Evolutionary conservation across 2,329 filamentous ascomycete genomes (phyloP).

Genomic region (Colletotrichum aenigma): DNA sequence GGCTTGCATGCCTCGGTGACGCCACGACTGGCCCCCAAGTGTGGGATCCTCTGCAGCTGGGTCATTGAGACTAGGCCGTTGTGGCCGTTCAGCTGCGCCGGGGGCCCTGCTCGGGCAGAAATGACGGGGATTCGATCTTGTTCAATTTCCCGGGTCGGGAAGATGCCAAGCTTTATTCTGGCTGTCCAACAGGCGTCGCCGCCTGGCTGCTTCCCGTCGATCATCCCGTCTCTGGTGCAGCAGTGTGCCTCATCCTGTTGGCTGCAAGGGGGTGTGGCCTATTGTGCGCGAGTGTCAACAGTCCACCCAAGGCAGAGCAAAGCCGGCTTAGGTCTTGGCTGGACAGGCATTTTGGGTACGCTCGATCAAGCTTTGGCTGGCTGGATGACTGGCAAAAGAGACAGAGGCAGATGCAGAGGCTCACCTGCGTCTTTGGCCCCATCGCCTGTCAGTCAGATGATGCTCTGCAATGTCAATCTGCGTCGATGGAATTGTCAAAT

Average conservation of each 20-base stretch:
- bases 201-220: constrained; percentile 18
- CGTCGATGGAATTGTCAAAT: neutral
- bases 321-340: constrained; percentile 1
- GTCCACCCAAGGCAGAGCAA: neutral
- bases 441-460: neutral
- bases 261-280: constrained; percentile 15
- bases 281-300: neutral
- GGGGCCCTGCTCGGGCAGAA: constrained; percentile 7
- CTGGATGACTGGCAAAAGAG: neutral
- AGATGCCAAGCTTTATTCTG: constrained; percentile 15
- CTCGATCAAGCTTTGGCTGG: neutral
- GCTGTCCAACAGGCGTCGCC: constrained; percentile 14
- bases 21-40: neutral
- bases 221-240: constrained; percentile 18
- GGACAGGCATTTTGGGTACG: neutral
- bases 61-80: neutral
- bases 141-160: constrained; percentile 13
- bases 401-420: neutral
- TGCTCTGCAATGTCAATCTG: neutral
- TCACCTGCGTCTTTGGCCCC: neutral
- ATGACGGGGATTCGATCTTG: constrained; percentile 10
- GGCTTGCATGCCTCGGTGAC: neutral
- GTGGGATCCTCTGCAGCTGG: neutral
- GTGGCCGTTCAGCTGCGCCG: neutral
- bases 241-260: constrained; percentile 1